Base-by-base conservation (phyloP, 345 rosid genomes). In the Fremontodendron californicum region DNA sequence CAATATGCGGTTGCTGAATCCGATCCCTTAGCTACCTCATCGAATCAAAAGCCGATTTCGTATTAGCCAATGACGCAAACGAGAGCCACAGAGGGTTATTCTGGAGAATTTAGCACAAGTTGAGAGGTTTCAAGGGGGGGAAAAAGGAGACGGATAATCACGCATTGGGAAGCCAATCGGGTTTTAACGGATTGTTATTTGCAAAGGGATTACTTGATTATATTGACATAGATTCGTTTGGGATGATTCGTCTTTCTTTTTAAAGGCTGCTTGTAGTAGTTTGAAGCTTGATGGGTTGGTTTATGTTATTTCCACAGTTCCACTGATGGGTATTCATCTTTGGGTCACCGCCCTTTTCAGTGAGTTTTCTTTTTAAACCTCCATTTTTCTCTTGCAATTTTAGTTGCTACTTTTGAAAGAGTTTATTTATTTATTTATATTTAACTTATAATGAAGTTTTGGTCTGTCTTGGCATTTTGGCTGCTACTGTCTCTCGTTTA, bases 171-270 rank as follows among this genome's bases (percentile, higher is more conserved):
- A 45, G 97, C 98, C 9, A 91, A 88, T 75, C 85, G 93, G 35
- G 83, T 86, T 9, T 79, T 92, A 86, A 88, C 85, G 0, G 93
- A 92, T 46, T 80, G 92, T 68, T 94, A 89, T 60, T 74, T 92
- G 85, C 80, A 87, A 71, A 89, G 82, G 43, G 94, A 94, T 78
- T 91, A 89, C 73, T 87, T 46, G 98, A 94, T 78, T 84, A 91
- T 86, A 88, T 94, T 79, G 97, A 94, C 6, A 78, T 94, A n/a
- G 97, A 94, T 82, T 92, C 98, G 92, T 94, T 72, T 97, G 98
- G 77, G 91, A 96, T 45, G 94, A 92, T 11, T 89, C 93, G 0
- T 78, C 88, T 69, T 91, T 88, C 76, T 69, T 92, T 73, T 62
- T 92, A 65, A 81, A 96, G 82, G 86, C 91, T 42, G 94, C 93